phyloP scores from a whole-genome alignment of 2,329 filamentous ascomycete species.

The Ascochyta viciae-villosae region DNA sequence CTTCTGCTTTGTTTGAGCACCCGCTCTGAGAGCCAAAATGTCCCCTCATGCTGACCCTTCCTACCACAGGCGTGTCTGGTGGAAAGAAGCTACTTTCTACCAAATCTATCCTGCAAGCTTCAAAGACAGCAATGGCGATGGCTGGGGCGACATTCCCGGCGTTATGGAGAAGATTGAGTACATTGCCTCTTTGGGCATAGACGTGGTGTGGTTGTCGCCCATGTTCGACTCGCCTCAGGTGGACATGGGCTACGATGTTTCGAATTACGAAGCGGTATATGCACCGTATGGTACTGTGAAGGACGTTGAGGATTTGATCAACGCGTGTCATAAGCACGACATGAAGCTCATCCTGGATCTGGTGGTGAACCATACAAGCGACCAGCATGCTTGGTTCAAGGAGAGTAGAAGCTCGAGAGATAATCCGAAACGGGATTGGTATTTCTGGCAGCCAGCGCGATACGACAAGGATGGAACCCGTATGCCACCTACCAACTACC shows the following conservation, averaged over 20 bases:
- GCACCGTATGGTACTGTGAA: slow-evolving; percentile 70
- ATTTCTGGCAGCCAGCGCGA: slow-evolving; percentile 68
- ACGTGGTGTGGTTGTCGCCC: slow-evolving; percentile 73
- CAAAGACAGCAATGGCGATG: slow-evolving; percentile 63
- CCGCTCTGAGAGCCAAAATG: slow-evolving; percentile 20
- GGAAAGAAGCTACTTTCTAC: slow-evolving; percentile 56
- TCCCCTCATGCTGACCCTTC: slow-evolving; percentile 31
- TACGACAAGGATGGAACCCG: slow-evolving; percentile 62
- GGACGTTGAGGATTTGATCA: slow-evolving; percentile 69
- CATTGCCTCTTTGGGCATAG: slow-evolving; percentile 60
- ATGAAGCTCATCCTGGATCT: slow-evolving; percentile 78
- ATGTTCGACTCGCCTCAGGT: slow-evolving; percentile 70
- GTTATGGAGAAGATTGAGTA: slow-evolving; percentile 69
- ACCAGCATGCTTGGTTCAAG: slow-evolving; percentile 75
- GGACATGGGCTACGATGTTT: slow-evolving; percentile 76
- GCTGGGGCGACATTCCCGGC: slow-evolving; percentile 69
- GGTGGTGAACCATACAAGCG: slow-evolving; percentile 79
- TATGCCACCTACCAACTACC: slow-evolving; percentile 65
- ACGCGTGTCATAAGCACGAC: slow-evolving; percentile 65
- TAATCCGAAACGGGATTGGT: slow-evolving; percentile 73
- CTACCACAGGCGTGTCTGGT: slow-evolving; percentile 48
- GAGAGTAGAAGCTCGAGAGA: slow-evolving; percentile 68
- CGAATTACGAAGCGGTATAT: slow-evolving; percentile 71
- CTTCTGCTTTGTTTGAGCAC: no score
- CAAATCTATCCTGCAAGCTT: slow-evolving; percentile 56